Base-by-base conservation (phyloP, 352 stramenopile genomes). In the Elongisporangium prolatum region DNA sequence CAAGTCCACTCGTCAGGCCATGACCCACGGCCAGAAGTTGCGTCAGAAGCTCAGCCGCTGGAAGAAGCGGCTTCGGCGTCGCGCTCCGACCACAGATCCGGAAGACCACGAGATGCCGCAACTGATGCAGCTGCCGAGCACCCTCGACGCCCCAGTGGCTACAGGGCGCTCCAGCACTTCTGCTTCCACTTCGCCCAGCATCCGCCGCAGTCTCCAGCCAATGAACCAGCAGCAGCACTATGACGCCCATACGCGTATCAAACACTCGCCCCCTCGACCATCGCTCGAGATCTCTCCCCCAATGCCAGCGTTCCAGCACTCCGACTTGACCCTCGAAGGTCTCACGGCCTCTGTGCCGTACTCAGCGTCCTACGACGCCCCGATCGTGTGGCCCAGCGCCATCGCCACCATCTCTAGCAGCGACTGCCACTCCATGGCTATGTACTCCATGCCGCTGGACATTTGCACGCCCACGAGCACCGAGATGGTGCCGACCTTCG, bases 1-100 rank as follows among this genome's bases (percentile, higher is more conserved):
- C 18, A 75, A 78, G 38, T 73, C 73, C 16, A 72, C 74, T 0
- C 74, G 72, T 11, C 74, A 84, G 54, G 65, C 69, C 0, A 80
- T 81, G 70, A 84, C 74, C 0, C 71, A 80, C 38, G 74, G 64
- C 2, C 74, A 84, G 60, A 84, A 84, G 40, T 53, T 81, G 49
- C 67, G 74, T 0, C 72, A 84, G 48, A 84, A 84, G 48, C 67
- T 81, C 38, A 73, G 67, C 20, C 71, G 71, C 50, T 80, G 71
- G 71, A 68, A 72, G 13, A 64, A 75, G 21, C 70, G 67, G 40
- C 38, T 78, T 13, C 64, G 70, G 2, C 61, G 58, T 44, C 34
- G 34, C 34, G 34, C 34, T 44, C 34, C 34, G 11, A 44, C 34
- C 34, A 44, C 48, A 10, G 34, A 52, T 22, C 21, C 48, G 48